phyloP scores from a whole-genome alignment of 805 yeast genomes.

The Teunomyces funiuensis region DNA sequence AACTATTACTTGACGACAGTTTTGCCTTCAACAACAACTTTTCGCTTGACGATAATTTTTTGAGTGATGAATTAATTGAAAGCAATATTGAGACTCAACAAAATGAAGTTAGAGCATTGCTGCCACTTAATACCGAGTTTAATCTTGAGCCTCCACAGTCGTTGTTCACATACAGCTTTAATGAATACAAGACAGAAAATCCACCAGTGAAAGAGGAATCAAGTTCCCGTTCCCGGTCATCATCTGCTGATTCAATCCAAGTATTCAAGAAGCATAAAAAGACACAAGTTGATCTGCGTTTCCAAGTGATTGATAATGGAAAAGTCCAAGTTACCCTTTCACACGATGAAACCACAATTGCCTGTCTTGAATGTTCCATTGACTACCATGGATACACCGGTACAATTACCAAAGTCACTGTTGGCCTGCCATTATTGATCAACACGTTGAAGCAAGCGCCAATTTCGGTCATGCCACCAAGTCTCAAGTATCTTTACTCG shows the following conservation, averaged over 20 bases:
- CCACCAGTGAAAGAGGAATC: background rate
- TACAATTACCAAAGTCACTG: conserved; percentile 1
- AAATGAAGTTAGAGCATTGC: no score
- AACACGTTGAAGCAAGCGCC: background rate
- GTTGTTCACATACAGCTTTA: background rate
- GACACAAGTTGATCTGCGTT: background rate
- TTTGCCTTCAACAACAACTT: background rate
- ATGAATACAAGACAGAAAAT: background rate
- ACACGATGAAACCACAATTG: conserved; percentile 4
- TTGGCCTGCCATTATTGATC: conserved; percentile 6
- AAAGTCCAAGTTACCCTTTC: conserved; percentile 2
- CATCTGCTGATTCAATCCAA: background rate
- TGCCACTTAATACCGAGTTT: background rate
- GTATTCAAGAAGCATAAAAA: background rate
- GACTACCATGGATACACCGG: conserved; percentile 10
- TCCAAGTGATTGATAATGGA: background rate
- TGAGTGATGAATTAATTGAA: background rate
- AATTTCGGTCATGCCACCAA: background rate
- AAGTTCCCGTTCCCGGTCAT: background rate
- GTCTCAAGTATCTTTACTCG: background rate
- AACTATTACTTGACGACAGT: background rate
- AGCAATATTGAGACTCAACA: no score
- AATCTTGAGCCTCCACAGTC: background rate
- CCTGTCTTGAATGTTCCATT: conserved; percentile 9
- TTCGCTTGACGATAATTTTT: no score